Evolutionary conservation across 208 protist genomes (phyloP), one percentile per base, ranked within the genome.

Genomic region (Leishmania braziliensis): DNA sequence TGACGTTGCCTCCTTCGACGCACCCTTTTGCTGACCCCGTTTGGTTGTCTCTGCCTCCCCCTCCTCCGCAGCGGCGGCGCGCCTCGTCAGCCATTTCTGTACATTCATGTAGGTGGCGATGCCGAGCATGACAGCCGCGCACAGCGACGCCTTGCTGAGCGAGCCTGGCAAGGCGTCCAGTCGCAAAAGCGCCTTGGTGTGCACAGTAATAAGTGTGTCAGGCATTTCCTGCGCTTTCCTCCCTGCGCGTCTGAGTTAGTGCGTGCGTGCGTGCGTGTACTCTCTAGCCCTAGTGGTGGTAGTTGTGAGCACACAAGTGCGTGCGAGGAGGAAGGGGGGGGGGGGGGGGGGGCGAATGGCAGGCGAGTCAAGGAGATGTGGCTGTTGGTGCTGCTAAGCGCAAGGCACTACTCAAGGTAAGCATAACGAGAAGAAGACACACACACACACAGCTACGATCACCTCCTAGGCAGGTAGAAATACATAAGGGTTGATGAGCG

Each of bases 81-180:
- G 82, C 39, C 50, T 29, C 4, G 82, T 73, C 48, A 86, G 39
- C 82, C 82, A 86, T 39, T 20, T 66, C 3, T 78, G 77, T 63
- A 86, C 65, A 56, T 76, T 86, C 4, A 82, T 66, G 36, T 79
- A 86, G 46, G 82, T 60, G 18, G 82, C 74, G n/a, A 86, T 77
- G 53, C 78, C 74, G 46, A 82, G 78, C 8, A 79, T 80, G 48
- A 82, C 53, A 48, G 72, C 82, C 5, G 82, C 82, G 77, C 77
- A 86, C 29, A 86, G 62, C 1, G 78, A 82, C 29, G 77, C 82
- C 56, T 86, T 86, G 48, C 77, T 78, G 0, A 86, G 78, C 16
- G 82, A 82, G 18, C 82, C 82, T 16, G 82, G 82, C 3, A 86
- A 66, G 23, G 82, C 73, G n/a, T 86, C 82, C 3, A 86, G 26